Base-by-base conservation (phyloP, 2,329 filamentous ascomycete genomes). In the Emydomyces testavorans region DNA sequence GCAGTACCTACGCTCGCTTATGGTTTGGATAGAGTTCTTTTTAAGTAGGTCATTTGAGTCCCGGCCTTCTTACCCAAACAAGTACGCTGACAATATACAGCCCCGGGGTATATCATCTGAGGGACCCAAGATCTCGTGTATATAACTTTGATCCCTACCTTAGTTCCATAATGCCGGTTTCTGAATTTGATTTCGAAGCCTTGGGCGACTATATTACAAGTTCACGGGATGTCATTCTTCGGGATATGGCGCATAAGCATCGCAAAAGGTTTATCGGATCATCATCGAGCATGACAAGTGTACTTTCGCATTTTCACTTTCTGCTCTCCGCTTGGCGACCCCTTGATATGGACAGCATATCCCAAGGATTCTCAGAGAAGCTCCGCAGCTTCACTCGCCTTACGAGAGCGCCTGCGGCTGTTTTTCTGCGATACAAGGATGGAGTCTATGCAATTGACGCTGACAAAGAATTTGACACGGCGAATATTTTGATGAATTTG, bases 81-180 rank as follows among this genome's bases (percentile, higher is more conserved):
- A 5, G 49, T 15, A 24, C 15, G 26, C 37, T 37, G 15, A 45
- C 7, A 6, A 16, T n/a, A 8, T 48, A 5, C 40, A 74, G 70
- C 59, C 83, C 83, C 1, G 89, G 92, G 18, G 85, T 95, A 31
- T 94, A 95, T 63, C 82, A 86, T 43, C 76, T 98, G 44, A 89
- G 94, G 65, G 92, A 98, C 62, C 80, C 83, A 20, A 78, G 86
- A 50, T 88, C 90, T 32, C 77, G 80, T 15, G 87, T 96, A 5
- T 98, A 80, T 74, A 98, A 98, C 63, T 98, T 98, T 58, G 90
- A 98, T 61, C 92, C 93, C 0, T 95, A 95, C 60, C 75, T 98
- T 16, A 79, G 88, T 51, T 80, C 80, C 45, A 93, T 98, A 57
- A 96, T 96, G 87, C 89, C 92, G 1, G 81, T 92, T 13, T 72